These are phyloP conservation scores for Circinella umbellata DNA, from an alignment of 371 early-diverging fungal genomes.

Conservation along the genomic window DNA sequence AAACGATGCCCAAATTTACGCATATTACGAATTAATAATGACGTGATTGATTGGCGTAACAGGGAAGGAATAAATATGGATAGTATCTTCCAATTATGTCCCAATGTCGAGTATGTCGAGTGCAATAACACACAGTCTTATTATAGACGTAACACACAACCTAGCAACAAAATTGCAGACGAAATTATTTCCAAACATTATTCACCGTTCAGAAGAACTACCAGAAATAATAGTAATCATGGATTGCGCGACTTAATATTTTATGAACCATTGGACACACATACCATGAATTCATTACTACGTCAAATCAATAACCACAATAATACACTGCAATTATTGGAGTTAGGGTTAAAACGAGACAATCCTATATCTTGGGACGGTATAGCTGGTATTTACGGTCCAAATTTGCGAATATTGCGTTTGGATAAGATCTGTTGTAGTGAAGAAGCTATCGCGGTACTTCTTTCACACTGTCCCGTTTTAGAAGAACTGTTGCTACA, in stretches of 20 bases:
- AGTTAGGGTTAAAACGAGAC: background rate
- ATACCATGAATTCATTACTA: background rate
- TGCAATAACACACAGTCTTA: background rate
- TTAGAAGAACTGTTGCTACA: background rate
- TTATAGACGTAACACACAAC: background rate
- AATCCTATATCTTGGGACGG: background rate
- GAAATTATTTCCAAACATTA: background rate
- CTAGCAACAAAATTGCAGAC: background rate
- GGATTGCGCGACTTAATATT: background rate
- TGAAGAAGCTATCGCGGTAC: background rate
- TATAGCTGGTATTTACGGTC: background rate
- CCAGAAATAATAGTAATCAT: no score
- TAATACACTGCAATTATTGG: background rate
- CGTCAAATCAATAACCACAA: background rate
- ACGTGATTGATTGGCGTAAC: background rate
- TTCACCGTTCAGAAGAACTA: background rate
- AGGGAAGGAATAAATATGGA: background rate
- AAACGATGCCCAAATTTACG: background rate
- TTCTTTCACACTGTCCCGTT: background rate
- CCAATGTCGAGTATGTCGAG: background rate
- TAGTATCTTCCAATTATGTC: background rate
- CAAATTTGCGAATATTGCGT: background rate
- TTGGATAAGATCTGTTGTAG: background rate
- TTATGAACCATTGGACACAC: background rate
- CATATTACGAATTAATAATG: background rate